Evolutionary conservation across 2,329 filamentous ascomycete genomes (phyloP).

Genomic region (Lecanosticta acicola): DNA sequence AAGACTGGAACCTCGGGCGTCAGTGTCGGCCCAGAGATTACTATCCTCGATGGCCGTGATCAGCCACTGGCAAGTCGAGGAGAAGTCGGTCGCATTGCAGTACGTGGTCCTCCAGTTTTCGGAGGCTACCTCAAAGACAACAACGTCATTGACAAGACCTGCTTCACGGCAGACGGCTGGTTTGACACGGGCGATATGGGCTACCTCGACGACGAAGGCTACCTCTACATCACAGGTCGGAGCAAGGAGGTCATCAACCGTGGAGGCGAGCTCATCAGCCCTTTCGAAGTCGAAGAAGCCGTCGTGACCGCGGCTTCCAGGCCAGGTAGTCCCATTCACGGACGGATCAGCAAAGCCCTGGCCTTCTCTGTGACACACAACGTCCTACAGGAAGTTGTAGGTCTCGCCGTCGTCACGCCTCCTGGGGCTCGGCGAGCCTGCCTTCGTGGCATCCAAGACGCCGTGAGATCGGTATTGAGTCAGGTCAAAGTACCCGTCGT

Average conservation of each 20-base stretch:
- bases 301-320: constrained; percentile 45
- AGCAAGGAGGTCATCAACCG: constrained; percentile 55
- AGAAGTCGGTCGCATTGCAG: constrained; percentile 44
- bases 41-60: constrained; percentile 44
- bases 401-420: constrained; percentile 48
- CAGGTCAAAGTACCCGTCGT: constrained; percentile 50
- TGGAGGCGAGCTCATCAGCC: constrained; percentile 55
- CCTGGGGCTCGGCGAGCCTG: constrained; percentile 42
- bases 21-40: constrained; percentile 48
- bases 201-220: constrained; percentile 48
- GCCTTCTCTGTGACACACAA: constrained; percentile 51
- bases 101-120: constrained; percentile 50
- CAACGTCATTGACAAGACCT: constrained; percentile 40
- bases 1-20: constrained; percentile 51
- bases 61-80: constrained; percentile 25
- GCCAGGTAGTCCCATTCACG: constrained; percentile 41
- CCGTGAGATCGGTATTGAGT: constrained; percentile 45
- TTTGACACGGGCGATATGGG: constrained; percentile 54
- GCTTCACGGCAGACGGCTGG: constrained; percentile 47
- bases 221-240: constrained; percentile 51
- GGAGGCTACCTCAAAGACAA: constrained; percentile 46
- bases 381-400: constrained; percentile 53
- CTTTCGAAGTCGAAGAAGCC: constrained; percentile 55
- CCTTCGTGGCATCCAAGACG: constrained; percentile 45
- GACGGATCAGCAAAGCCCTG: constrained; percentile 46